A percentile compares a stretch with the other conserved stretches of the same genome.
Conservation (phyloP, 345 rosid species). For the Toxicodendron radicans region DNA sequence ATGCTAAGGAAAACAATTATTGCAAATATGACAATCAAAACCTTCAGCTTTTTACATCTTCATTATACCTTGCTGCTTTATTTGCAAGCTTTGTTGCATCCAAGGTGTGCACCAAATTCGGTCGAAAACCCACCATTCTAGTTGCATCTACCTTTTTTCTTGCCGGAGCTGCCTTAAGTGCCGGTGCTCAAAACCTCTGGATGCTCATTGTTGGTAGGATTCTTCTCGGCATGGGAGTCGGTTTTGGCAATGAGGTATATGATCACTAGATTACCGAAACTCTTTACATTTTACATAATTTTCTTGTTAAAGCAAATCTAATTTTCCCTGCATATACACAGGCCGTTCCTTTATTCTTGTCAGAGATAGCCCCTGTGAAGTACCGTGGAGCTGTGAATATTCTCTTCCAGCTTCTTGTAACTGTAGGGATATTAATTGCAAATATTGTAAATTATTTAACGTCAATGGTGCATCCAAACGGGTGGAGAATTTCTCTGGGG, state of each 20-base stretch:
- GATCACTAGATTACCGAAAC: background rate
- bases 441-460: conserved; percentile 53
- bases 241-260: conserved; percentile 51
- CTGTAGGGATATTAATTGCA: conserved; percentile 53
- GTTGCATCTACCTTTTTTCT: conserved; percentile 39
- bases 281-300: background rate
- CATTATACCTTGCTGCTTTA: conserved; percentile 48
- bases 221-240: conserved; percentile 43
- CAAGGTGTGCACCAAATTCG: conserved; percentile 33
- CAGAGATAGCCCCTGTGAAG: conserved; percentile 58
- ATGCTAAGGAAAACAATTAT: conserved; percentile 47
- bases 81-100: conserved; percentile 43
- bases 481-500: conserved; percentile 60
- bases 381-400: conserved; percentile 66
- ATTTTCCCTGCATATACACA: conserved; percentile 12
- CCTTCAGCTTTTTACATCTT: conserved; percentile 57
- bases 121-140: conserved; percentile 47
- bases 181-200: conserved; percentile 20
- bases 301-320: background rate
- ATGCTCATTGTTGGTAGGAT: conserved; percentile 43
- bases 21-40: conserved; percentile 44
- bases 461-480: conserved; percentile 40
- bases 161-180: conserved; percentile 25
- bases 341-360: conserved; percentile 68
- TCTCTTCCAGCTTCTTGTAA: conserved; percentile 51